Percentiles rank a stretch among this genome's conserved stretches.
These are phyloP conservation scores for Ceratobasidium sp. DNA, from an alignment of 1,284 basidiomycete genomes.

Conservation along the genomic window DNA sequence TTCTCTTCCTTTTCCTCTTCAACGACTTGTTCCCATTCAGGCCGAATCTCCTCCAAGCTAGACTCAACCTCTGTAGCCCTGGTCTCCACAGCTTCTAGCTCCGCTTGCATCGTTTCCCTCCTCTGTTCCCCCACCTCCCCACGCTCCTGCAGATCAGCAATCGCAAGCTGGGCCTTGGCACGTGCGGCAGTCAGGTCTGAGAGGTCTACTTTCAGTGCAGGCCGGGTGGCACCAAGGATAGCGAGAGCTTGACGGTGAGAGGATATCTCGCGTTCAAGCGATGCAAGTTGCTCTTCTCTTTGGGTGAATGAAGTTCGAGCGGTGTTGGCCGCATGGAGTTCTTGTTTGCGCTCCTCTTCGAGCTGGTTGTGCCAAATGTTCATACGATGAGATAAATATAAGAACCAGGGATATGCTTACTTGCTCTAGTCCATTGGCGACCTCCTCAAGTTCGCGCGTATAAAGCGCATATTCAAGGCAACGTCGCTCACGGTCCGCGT, in stretches of 20 bases:
- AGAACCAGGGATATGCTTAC: constrained; percentile 50
- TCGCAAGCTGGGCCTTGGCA: constrained; percentile 51
- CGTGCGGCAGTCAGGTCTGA: constrained; percentile 55
- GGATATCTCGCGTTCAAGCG: constrained; percentile 78
- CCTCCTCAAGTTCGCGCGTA: constrained; percentile 90
- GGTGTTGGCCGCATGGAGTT: constrained; percentile 86
- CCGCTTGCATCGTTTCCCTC: constrained; percentile 65
- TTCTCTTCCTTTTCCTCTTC: constrained; percentile 74
- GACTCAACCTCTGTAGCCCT: constrained; percentile 75
- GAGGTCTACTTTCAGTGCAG: constrained; percentile 80
- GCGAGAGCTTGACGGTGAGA: constrained; percentile 78
- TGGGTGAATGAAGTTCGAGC: constrained; percentile 84
- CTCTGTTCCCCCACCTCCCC: constrained; percentile 72
- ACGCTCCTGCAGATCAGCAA: constrained; percentile 81
- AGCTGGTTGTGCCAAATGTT: constrained; percentile 56
- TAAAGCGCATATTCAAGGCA: constrained; percentile 97
- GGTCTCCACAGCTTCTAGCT: constrained; percentile 72
- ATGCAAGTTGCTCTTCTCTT: constrained; percentile 74
- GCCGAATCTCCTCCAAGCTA: constrained; percentile 71
- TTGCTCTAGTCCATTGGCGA: constrained; percentile 83
- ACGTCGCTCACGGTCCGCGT: constrained; percentile 93
- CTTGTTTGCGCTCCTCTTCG: constrained; percentile 78
- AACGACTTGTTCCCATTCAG: constrained; percentile 74
- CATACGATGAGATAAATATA: background rate
- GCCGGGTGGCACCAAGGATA: constrained; percentile 75